Percentiles rank a stretch among this genome's conserved stretches.
These are phyloP conservation scores for Rhodotorula paludigena DNA, from an alignment of 768 basidiomycete genomes.

Conservation along the genomic window DNA sequence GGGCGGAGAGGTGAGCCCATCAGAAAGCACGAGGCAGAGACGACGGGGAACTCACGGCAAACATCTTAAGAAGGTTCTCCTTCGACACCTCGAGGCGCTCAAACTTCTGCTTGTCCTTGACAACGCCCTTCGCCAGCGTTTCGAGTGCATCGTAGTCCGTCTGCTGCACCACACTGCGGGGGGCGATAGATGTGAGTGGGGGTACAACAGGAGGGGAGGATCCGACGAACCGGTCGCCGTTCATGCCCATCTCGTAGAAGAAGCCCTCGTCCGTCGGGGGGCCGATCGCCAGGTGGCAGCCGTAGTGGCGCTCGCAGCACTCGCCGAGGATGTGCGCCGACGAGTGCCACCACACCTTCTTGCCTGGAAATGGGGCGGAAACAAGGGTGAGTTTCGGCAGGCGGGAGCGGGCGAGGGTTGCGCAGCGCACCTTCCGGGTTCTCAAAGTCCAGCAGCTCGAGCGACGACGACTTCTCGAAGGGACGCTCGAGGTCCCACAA, in stretches of 20 bases:
- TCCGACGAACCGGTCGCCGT: constrained; percentile 58
- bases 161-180: constrained; percentile 63
- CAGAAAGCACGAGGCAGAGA: background rate
- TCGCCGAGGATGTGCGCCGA: constrained; percentile 97
- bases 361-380: too few relatives aligned
- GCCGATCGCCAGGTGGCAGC: constrained; percentile 92
- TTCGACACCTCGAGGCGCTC: constrained; percentile 90
- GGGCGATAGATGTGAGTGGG: too few relatives aligned
- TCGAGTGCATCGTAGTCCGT: constrained; percentile 84
- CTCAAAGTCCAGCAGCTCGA: constrained; percentile 88
- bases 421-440: constrained; percentile 66
- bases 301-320: constrained; percentile 90
- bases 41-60: constrained; percentile 58
- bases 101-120: constrained; percentile 97
- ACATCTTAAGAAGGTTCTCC: constrained; percentile 94
- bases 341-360: constrained; percentile 99
- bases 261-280: constrained; percentile 97
- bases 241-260: constrained; percentile 97
- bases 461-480: constrained; percentile 72
- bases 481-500: constrained; percentile 96
- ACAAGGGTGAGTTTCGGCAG: too few relatives aligned
- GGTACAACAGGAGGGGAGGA: background rate
- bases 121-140: constrained; percentile 73
- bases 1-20: background rate
- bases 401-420: too few relatives aligned